These are phyloP conservation scores for Pseudevernia furfuracea DNA, from an alignment of 495 filamentous ascomycete genomes.

Conservation along the genomic window DNA sequence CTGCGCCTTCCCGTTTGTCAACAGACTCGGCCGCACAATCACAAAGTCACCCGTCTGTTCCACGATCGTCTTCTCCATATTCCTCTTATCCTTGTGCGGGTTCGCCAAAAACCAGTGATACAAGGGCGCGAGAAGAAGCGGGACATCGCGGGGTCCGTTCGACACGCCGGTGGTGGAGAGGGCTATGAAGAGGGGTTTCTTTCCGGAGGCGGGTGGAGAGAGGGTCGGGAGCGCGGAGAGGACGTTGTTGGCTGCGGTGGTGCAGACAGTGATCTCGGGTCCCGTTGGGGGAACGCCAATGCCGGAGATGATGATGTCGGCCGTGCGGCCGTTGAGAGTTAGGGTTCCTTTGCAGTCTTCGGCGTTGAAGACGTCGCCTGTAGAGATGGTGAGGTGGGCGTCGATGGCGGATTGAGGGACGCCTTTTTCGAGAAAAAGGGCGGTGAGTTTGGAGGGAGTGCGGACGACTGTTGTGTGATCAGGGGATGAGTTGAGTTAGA, in stretches of 20 bases:
- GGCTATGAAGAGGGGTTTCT: slow-evolving; percentile 27
- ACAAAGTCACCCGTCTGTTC: slow-evolving; percentile 24
- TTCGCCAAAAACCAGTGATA: slow-evolving; percentile 31
- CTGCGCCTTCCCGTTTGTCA: slow-evolving; percentile 29
- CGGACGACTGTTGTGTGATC: slow-evolving; percentile 44
- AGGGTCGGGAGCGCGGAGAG: slow-evolving; percentile 30
- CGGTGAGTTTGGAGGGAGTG: slow-evolving; percentile 52
- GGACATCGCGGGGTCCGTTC: slow-evolving; percentile 30
- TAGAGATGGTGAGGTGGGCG: slow-evolving; percentile 39
- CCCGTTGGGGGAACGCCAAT: slow-evolving; percentile 33
- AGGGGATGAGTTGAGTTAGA: not conserved
- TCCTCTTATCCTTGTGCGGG: slow-evolving; percentile 19
- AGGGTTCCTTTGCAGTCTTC: slow-evolving; percentile 34
- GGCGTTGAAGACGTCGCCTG: slow-evolving; percentile 47
- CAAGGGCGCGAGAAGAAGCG: slow-evolving; percentile 30
- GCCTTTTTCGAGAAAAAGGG: slow-evolving; percentile 34
- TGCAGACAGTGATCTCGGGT: slow-evolving; percentile 27
- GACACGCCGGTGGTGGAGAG: slow-evolving; percentile 33
- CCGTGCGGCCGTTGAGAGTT: slow-evolving; percentile 27
- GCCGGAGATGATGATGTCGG: slow-evolving; percentile 38
- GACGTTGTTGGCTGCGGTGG: slow-evolving; percentile 20
- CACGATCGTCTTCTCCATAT: not conserved
- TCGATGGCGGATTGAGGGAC: slow-evolving; percentile 31
- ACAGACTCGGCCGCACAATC: slow-evolving; percentile 32
- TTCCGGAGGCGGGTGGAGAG: slow-evolving; percentile 4